Evolutionary conservation across 352 stramenopile species (phyloP).

Genomic region (Phytopythium cucurbitacearum): DNA sequence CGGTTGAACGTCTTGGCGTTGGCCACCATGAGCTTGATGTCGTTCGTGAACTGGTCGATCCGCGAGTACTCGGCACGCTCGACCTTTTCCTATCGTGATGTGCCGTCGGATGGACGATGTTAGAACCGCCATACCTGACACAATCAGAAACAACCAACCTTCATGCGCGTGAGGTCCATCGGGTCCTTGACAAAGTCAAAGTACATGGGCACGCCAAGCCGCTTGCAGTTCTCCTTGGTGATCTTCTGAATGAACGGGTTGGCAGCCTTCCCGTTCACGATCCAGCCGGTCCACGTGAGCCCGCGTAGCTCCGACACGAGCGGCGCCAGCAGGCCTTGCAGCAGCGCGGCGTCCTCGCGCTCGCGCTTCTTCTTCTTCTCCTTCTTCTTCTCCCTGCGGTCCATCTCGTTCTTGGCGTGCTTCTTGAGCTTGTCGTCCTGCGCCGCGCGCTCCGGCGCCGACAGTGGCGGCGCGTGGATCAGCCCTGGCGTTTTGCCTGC

Average conservation of each 20-base stretch:
- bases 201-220: constrained; percentile 77
- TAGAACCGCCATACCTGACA: background rate
- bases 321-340: constrained; percentile 74
- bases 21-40: constrained; percentile 76
- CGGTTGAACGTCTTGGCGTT: constrained; percentile 87
- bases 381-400: constrained; percentile 79
- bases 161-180: constrained; percentile 84
- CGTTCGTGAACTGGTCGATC: constrained; percentile 70
- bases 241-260: constrained; percentile 87
- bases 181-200: constrained; percentile 81
- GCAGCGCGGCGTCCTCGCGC: constrained; percentile 53
- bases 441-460: constrained; percentile 21
- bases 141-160: constrained; percentile 14
- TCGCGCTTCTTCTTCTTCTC: constrained; percentile 84
- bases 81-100: constrained; percentile 42
- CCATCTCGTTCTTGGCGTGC: constrained; percentile 63
- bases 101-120: background rate
- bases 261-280: constrained; percentile 61
- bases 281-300: constrained; percentile 72
- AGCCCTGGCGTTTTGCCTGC: constrained; percentile 43
- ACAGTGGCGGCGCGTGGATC: constrained; percentile 59
- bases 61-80: constrained; percentile 68
- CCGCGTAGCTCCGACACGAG: constrained; percentile 57
- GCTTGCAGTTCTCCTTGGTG: constrained; percentile 83
- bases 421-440: constrained; percentile 47